phyloP scores from a whole-genome alignment of 164 flowering plant species.

The Chloranthus sessilifolius region DNA sequence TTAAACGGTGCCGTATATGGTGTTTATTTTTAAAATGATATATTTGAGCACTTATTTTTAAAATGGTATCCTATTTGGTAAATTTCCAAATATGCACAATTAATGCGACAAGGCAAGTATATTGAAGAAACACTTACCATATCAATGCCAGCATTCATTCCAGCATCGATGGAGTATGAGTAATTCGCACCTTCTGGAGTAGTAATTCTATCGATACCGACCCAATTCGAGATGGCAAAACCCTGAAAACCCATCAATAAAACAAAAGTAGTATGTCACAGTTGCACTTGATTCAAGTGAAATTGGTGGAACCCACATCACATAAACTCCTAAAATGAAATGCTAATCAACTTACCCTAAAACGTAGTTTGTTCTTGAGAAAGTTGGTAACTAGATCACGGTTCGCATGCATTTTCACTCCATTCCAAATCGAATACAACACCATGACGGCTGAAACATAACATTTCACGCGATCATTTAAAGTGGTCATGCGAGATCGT shows the following conservation, averaged over 20 bases:
- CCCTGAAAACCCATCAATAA: conserved; percentile 21
- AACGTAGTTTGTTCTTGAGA: conserved; percentile 37
- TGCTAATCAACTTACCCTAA: conserved; percentile 31
- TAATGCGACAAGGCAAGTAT: too few species aligned
- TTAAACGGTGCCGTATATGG: too few species aligned
- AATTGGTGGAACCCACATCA: background rate
- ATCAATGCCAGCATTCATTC: conserved; percentile 43
- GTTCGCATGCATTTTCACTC: conserved; percentile 44
- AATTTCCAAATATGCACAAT: too few species aligned
- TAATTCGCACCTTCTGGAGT: conserved; percentile 31
- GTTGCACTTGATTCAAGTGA: background rate
- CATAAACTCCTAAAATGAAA: background rate
- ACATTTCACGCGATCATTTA: too few species aligned
- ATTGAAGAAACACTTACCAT: conserved; percentile 29
- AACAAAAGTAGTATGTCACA: background rate
- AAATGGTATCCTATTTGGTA: too few species aligned
- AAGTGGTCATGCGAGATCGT: too few species aligned
- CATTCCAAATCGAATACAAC: conserved; percentile 45
- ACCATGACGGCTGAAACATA: conserved; percentile 45
- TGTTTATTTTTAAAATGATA: too few species aligned
- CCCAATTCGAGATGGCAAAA: conserved; percentile 47
- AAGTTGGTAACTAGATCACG: conserved; percentile 33
- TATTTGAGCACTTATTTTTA: too few species aligned
- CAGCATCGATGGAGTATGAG: conserved; percentile 31
- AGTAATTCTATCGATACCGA: conserved; percentile 41